Evolutionary conservation across 1,139 yeast species (phyloP).

Genomic region (Suhomyces ambrosiae): DNA sequence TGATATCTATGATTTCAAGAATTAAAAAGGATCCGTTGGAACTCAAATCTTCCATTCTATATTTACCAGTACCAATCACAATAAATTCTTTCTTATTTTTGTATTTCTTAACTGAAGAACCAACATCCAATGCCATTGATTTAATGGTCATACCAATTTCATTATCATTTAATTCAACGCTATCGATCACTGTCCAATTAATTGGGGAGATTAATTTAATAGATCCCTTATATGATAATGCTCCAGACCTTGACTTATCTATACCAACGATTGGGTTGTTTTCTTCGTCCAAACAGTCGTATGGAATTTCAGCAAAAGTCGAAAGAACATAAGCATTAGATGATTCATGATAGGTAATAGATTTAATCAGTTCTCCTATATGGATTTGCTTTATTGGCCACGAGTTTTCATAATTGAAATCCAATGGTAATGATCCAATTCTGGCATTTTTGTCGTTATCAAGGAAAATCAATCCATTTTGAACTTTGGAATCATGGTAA

Average conservation of each 20-base stretch:
- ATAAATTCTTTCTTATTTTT: slow-evolving; percentile 67
- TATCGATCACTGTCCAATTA: slow-evolving; percentile 78
- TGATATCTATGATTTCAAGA: slow-evolving; percentile 77
- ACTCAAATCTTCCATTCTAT: slow-evolving; percentile 80
- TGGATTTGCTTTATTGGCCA: slow-evolving; percentile 60
- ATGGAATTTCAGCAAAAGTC: slow-evolving; percentile 61
- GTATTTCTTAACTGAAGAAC: slow-evolving; percentile 49
- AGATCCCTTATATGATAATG: slow-evolving; percentile 58
- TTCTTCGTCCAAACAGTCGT: slow-evolving; percentile 75
- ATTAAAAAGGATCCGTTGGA: slow-evolving; percentile 80
- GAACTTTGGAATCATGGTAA: slow-evolving; percentile 41
- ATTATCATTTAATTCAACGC: slow-evolving; percentile 62
- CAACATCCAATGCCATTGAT: slow-evolving; percentile 59
- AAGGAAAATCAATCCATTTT: slow-evolving; percentile 67
- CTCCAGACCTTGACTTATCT: slow-evolving; percentile 50
- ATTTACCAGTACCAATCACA: slow-evolving; percentile 76
- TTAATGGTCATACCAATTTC: slow-evolving; percentile 66
- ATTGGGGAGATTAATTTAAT: slow-evolving; percentile 70
- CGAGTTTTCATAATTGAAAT: slow-evolving; percentile 60
- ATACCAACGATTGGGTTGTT: slow-evolving; percentile 64
- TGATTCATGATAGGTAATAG: slow-evolving; percentile 71
- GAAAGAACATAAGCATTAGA: slow-evolving; percentile 69
- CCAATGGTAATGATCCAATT: slow-evolving; percentile 58
- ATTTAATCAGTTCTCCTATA: slow-evolving; percentile 67
- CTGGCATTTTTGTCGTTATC: slow-evolving; percentile 75